Evolutionary conservation across 192 early-diverging fungal genomes (phyloP), one percentile per base, ranked within the genome.

Genomic region (Podila epicladia): DNA sequence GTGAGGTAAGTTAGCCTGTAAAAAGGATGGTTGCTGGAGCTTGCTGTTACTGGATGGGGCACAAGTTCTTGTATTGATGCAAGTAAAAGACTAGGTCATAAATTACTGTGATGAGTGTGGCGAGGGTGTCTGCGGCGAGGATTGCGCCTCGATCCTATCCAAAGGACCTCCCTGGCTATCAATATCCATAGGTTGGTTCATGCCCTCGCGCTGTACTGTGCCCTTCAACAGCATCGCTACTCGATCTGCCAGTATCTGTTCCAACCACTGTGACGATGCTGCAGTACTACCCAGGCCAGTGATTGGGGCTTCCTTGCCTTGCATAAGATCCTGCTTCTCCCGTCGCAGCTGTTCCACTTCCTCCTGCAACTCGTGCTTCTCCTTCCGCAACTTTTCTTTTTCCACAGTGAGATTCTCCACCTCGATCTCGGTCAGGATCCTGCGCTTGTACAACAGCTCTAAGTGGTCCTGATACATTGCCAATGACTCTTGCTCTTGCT

Each of bases 161-260:
- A 9, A 13, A 61, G 59, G 59, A 3, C 59, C 59, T 29, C 26
- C 8, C 9, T 60, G 13, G 22, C 59, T 15, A 13, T 32, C 29
- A 33, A 20, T 48, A 58, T 67, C 75, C 9, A 71, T 58, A 8
- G 63, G 63, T 3, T 45, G 64, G 58, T 71, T 77, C 24, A 57
- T 9, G 1, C 24, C 38, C 38, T 77, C 75, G 26, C 71, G 45
- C 9, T 69, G 68, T 7, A 35, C 59, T 17, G 75, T 77, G 31
- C 71, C 75, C 29, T 71, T 68, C 9, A 77, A n/a, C n/a, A 77
- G 31, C 57, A 71, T 61, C 20, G 58, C 26, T 13, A 77, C 75
- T 1, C 75, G 62, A 31, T 67, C 69, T 17, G 60, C 45, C 24
- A 77, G 38, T 7, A 58, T 58, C 68, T 67, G 69, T 48, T 77